Percentiles rank a stretch among this genome's conserved stretches.
Evolutionary conservation across 805 yeast species (phyloP).

Genomic region (Diddensiella caesifluorescens): DNA sequence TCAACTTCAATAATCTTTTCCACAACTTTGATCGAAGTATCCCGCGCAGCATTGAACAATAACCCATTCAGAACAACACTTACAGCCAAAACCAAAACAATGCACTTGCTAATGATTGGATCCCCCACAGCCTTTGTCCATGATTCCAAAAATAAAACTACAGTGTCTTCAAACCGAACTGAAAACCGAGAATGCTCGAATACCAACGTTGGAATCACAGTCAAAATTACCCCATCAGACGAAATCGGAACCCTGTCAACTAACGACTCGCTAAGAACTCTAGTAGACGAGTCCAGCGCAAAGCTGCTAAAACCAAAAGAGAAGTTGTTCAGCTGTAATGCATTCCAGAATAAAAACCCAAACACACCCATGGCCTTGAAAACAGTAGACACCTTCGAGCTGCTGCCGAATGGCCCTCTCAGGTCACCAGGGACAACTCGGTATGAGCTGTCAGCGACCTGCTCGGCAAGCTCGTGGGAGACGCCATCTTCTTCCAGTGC

Average conservation of each 20-base stretch:
- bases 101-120: slow-evolving; percentile 69
- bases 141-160: slow-evolving; percentile 46
- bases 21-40: slow-evolving; percentile 29
- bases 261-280: slow-evolving; percentile 8
- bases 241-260: slow-evolving; percentile 11
- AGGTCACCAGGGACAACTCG: slow-evolving; percentile 16
- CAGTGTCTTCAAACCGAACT: slow-evolving; percentile 57
- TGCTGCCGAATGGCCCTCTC: slow-evolving; percentile 11
- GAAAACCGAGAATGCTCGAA: slow-evolving; percentile 33
- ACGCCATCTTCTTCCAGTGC: slow-evolving; percentile 93
- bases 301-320: slow-evolving; percentile 12
- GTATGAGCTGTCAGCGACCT: slow-evolving; percentile 45
- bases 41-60: slow-evolving; percentile 71
- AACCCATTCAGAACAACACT: slow-evolving; percentile 80
- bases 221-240: slow-evolving; percentile 28
- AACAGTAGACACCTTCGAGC: slow-evolving; percentile 12
- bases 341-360: slow-evolving; percentile 33
- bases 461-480: slow-evolving; percentile 63
- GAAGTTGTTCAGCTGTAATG: slow-evolving; percentile 32
- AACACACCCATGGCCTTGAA: slow-evolving; percentile 31
- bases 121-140: slow-evolving; percentile 71
- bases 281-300: neutral
- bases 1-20: slow-evolving; percentile 31
- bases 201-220: slow-evolving; percentile 36
- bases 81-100: slow-evolving; percentile 65